A percentile compares a stretch with the other conserved stretches of the same genome.
phyloP scores from a whole-genome alignment of 2,329 filamentous ascomycete genomes.

The Penicillium sp. region DNA sequence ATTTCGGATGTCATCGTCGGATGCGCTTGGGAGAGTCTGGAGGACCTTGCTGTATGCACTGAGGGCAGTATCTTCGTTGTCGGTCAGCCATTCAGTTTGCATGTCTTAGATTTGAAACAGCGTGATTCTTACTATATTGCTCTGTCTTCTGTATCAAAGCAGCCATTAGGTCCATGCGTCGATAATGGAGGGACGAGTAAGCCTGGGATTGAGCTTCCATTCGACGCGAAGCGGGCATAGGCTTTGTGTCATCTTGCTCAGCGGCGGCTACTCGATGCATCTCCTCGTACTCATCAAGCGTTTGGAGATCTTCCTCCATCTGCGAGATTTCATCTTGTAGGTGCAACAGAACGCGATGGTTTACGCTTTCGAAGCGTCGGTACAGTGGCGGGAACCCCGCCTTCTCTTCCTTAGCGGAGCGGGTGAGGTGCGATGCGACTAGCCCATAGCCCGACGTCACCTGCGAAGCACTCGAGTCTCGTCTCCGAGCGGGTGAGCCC shows the following conservation, averaged over 20 bases:
- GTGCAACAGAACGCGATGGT: slow-evolving; percentile 77
- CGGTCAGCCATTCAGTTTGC: not conserved
- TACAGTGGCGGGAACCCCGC: slow-evolving; percentile 62
- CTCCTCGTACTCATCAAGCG: slow-evolving; percentile 61
- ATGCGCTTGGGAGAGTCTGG: slow-evolving; percentile 47
- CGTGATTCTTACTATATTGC: slow-evolving; percentile 55
- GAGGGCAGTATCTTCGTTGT: slow-evolving; percentile 39
- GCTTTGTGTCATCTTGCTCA: slow-evolving; percentile 33
- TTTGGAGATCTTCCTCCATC: slow-evolving; percentile 72
- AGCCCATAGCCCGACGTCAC: slow-evolving; percentile 37
- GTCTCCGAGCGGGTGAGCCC: slow-evolving; percentile 19
- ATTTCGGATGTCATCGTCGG: slow-evolving; percentile 46
- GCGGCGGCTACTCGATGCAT: slow-evolving; percentile 35
- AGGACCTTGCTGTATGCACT: slow-evolving; percentile 49
- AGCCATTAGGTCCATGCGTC: slow-evolving; percentile 54
- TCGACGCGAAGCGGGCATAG: slow-evolving; percentile 40
- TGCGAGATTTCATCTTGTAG: slow-evolving; percentile 81
- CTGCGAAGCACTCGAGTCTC: slow-evolving; percentile 24
- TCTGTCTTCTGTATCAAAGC: slow-evolving; percentile 57
- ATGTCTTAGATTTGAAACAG: not conserved
- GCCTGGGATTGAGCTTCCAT: slow-evolving; percentile 48
- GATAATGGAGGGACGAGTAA: slow-evolving; percentile 53
- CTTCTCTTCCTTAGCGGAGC: slow-evolving; percentile 26
- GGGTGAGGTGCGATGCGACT: slow-evolving; percentile 33
- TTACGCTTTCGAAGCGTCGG: slow-evolving; percentile 75